phyloP scores from a whole-genome alignment of 2,329 filamentous ascomycete species.

The Monosporascus sp. region DNA sequence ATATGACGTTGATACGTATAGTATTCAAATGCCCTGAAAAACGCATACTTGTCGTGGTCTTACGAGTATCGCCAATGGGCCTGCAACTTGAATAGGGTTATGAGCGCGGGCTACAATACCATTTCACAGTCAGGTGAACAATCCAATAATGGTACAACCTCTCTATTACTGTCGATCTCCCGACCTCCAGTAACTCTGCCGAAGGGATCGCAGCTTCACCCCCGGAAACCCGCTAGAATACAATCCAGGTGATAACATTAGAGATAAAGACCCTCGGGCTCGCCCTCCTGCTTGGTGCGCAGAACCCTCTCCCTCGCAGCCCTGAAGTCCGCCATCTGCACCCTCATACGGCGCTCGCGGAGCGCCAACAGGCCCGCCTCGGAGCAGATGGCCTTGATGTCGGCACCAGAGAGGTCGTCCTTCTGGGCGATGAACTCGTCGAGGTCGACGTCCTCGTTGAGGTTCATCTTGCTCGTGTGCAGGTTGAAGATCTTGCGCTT shows the following conservation, averaged over 20 bases:
- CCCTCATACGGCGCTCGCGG: constrained; percentile 91
- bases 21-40: too few species aligned
- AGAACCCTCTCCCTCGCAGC: constrained; percentile 88
- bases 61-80: too few species aligned
- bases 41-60: too few species aligned
- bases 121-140: not conserved
- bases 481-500: constrained; percentile 97
- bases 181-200: not conserved
- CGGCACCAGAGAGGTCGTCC: constrained; percentile 92
- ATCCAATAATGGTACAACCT: not conserved
- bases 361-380: constrained; percentile 93
- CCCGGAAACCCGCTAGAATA: constrained; percentile 8
- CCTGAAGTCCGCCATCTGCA: constrained; percentile 98
- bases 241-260: constrained; percentile 42
- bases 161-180: constrained; percentile 7
- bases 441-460: constrained; percentile 93
- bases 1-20: too few species aligned
- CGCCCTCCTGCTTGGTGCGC: constrained; percentile 97
- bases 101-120: not conserved
- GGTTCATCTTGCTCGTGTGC: constrained; percentile 97
- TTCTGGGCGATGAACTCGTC: constrained; percentile 99
- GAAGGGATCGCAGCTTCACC: not conserved
- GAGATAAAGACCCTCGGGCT: constrained; percentile 97
- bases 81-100: too few species aligned
- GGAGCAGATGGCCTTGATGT: constrained; percentile 98